Conservation (phyloP, 768 basidiomycete genomes). For the Termitomyces sp. region DNA sequence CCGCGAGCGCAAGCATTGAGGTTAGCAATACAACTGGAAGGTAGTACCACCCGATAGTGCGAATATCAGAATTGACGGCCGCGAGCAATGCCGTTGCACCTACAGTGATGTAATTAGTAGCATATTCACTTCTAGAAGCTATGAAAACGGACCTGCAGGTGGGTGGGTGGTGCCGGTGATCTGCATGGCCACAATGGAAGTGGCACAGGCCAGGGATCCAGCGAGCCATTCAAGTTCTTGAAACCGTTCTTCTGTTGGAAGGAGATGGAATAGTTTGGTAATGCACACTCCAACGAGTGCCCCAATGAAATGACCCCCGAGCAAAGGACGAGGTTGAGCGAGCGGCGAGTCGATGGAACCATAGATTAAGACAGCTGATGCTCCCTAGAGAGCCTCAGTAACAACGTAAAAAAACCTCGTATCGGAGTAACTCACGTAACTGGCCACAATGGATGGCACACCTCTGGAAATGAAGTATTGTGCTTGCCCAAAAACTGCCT, state of each 20-base stretch:
- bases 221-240: conserved; percentile 46
- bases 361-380: conserved; percentile 53
- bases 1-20: conserved; percentile 37
- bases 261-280: conserved; percentile 46
- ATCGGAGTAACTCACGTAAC: conserved; percentile 34
- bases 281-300: conserved; percentile 46
- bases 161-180: conserved; percentile 51
- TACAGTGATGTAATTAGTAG: conserved; percentile 7
- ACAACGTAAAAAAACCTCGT: background rate
- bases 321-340: conserved; percentile 47
- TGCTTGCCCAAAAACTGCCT: conserved; percentile 45
- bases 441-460: conserved; percentile 45
- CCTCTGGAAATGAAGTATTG: conserved; percentile 42
- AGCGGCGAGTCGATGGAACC: conserved; percentile 50
- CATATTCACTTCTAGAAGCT: background rate
- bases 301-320: conserved; percentile 51
- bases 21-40: conserved; percentile 49
- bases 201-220: conserved; percentile 40
- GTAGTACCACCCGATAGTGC: conserved; percentile 49
- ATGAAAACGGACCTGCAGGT: conserved; percentile 37
- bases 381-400: conserved; percentile 35
- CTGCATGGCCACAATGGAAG: conserved; percentile 46
- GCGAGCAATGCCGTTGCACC: conserved; percentile 55
- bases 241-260: conserved; percentile 39
- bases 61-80: conserved; percentile 36